These are phyloP conservation scores for Stagonosporopsis chrysanthemi DNA, from an alignment of 2,329 filamentous ascomycete genomes.

Conservation along the genomic window DNA sequence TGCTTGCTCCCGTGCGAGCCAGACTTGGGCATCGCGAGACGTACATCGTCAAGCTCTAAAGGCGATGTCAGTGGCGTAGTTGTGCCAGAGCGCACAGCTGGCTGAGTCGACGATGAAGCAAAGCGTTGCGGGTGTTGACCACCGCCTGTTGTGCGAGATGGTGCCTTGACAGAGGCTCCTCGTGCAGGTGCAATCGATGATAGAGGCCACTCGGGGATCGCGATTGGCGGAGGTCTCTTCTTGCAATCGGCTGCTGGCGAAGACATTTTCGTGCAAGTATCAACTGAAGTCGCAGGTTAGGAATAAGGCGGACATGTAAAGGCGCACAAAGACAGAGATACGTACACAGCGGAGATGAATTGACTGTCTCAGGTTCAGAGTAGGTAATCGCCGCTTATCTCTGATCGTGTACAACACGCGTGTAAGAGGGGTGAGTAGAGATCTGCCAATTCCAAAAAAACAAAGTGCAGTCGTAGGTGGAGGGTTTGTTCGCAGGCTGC, in stretches of 20 bases:
- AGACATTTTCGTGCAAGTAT: constrained; percentile 22
- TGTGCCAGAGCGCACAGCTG: constrained; percentile 9
- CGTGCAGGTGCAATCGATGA: constrained; percentile 22
- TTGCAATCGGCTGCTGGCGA: constrained; percentile 23
- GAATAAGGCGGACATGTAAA: neutral
- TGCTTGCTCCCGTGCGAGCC: constrained; percentile 26
- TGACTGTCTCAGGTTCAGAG: neutral
- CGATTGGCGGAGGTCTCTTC: constrained; percentile 39
- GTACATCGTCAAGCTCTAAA: constrained; percentile 16
- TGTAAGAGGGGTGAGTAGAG: neutral
- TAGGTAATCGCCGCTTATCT: neutral
- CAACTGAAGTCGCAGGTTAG: neutral
- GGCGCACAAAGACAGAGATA: neutral
- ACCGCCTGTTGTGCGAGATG: constrained; percentile 10
- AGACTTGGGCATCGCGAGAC: constrained; percentile 18
- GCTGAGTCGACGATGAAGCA: constrained; percentile 16
- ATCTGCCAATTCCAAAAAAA: neutral
- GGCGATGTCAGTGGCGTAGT: constrained; percentile 25
- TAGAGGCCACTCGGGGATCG: constrained; percentile 24
- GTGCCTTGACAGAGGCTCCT: constrained; percentile 28
- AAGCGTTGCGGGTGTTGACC: constrained; percentile 22
- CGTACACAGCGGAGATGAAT: neutral
- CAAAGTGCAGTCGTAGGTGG: neutral
- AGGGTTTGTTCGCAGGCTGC: constrained; percentile 8
- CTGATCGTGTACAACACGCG: neutral